Conservation (phyloP, 495 filamentous ascomycete species). For the Podospora tetraspora region DNA sequence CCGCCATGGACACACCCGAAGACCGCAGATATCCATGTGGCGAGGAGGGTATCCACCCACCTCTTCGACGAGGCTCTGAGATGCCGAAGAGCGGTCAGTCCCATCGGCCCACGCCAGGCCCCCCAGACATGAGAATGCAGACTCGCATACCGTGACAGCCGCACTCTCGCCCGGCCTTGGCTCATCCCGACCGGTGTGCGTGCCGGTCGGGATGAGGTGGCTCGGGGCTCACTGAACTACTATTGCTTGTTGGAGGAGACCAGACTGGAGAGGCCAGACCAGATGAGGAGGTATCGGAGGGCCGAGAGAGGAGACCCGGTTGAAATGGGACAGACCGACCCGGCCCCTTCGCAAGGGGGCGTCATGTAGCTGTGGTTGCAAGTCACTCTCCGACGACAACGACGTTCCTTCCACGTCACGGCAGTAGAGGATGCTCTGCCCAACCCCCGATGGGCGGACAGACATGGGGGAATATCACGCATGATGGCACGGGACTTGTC, state of each 20-base stretch:
- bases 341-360: neutral
- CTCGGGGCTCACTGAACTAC: neutral
- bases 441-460: too few species aligned
- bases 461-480: neutral
- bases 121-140: neutral
- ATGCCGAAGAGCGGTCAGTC: neutral
- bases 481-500: neutral
- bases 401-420: neutral
- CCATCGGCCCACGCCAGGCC: neutral
- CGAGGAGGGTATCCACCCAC: neutral
- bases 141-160: neutral
- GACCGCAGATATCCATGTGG: neutral
- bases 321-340: neutral
- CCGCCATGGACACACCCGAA: neutral
- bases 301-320: neutral
- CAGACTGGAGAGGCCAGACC: neutral
- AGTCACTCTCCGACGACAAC: neutral
- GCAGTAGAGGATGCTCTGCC: neutral
- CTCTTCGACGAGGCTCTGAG: neutral
- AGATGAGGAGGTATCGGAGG: neutral
- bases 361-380: neutral
- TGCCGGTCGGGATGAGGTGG: neutral
- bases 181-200: neutral
- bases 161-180: neutral
- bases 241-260: neutral